Evolutionary conservation across 345 rosid genomes (phyloP).

Genomic region (Arabis alpina): DNA sequence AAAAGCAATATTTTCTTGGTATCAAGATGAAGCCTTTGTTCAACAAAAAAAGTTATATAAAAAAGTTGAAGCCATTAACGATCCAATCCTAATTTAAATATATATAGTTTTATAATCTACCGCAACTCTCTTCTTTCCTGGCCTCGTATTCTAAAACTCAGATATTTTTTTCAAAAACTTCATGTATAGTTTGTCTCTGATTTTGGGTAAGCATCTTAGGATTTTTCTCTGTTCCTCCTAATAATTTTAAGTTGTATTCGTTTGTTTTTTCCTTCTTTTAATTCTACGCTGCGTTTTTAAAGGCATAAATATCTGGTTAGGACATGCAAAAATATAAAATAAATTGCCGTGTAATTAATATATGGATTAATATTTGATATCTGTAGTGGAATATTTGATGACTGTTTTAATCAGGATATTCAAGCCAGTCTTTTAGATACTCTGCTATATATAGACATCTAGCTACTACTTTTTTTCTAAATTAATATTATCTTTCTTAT

Average conservation of each 20-base stretch:
- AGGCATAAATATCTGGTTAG: slow-evolving; percentile 3
- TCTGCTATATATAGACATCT: slow-evolving; percentile 19
- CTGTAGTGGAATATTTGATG: slow-evolving; percentile 22
- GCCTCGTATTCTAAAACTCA: neutral
- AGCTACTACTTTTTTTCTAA: slow-evolving; percentile 18
- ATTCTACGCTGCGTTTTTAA: neutral
- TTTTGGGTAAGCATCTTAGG: neutral
- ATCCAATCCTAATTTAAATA: neutral
- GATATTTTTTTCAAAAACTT: neutral
- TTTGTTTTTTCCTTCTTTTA: neutral
- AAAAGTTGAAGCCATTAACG: neutral
- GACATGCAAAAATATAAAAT: slow-evolving; percentile 4
- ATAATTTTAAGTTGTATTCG: neutral
- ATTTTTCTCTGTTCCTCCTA: neutral
- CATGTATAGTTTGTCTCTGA: neutral
- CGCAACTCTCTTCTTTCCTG: neutral
- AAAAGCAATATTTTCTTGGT: neutral
- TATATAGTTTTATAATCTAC: neutral
- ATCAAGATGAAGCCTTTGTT: too few relatives aligned
- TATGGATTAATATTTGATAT: neutral
- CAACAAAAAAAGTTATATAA: too few relatives aligned
- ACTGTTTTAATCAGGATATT: slow-evolving; percentile 35
- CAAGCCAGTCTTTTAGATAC: slow-evolving; percentile 17
- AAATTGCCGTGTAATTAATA: neutral
- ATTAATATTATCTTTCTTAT: neutral